A percentile compares a stretch with the other conserved stretches of the same genome.
Evolutionary conservation across 306 rosid species (phyloP).

Genomic region (Lotus japonicus): DNA sequence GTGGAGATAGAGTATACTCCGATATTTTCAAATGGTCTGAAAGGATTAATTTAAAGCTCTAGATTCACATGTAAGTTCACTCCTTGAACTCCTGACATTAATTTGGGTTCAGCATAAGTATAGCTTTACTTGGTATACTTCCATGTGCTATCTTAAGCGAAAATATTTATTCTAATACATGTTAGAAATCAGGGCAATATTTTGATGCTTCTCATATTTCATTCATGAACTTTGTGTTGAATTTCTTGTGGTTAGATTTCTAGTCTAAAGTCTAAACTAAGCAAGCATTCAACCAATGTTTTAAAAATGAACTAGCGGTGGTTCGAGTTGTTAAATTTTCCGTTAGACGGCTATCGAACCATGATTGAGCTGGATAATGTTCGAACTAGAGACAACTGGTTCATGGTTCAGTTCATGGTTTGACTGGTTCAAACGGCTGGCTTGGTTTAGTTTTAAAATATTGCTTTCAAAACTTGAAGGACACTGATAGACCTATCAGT

Average conservation of each 20-base stretch:
- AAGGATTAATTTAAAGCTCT: conserved; percentile 46
- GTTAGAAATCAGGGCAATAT: neutral
- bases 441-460: neutral
- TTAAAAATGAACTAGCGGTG: neutral
- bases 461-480: neutral
- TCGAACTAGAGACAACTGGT: neutral
- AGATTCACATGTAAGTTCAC: conserved; percentile 40
- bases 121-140: neutral
- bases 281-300: neutral
- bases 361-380: neutral
- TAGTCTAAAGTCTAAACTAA: neutral
- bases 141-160: neutral
- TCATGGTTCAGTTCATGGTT: neutral
- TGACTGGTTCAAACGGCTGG: neutral
- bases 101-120: neutral
- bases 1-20: conserved; percentile 69
- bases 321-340: neutral
- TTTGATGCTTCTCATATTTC: conserved; percentile 6
- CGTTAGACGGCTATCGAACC: neutral
- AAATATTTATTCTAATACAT: neutral
- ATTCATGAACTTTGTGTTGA: neutral
- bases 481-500: neutral
- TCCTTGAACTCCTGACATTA: conserved; percentile 1
- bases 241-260: neutral
- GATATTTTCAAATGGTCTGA: conserved; percentile 67